phyloP scores from a whole-genome alignment of 164 flowering plant species.

The Santalum album region DNA sequence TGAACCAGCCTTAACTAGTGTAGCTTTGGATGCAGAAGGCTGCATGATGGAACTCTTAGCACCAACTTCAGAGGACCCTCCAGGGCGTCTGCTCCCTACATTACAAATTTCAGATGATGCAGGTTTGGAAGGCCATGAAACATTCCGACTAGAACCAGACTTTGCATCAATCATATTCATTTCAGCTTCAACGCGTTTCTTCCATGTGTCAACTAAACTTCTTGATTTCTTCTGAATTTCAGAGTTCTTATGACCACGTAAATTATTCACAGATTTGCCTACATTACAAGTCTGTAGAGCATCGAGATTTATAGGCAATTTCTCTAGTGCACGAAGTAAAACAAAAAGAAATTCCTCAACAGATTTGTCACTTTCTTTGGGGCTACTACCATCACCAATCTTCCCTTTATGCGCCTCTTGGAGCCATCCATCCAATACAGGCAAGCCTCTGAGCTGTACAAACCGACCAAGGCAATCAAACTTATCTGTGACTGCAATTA shows the following conservation, averaged over 20 bases:
- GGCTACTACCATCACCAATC: constrained; percentile 50
- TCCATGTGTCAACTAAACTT: constrained; percentile 9
- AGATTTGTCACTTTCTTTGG: constrained; percentile 58
- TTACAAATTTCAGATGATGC: constrained; percentile 47
- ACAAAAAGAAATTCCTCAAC: constrained; percentile 79
- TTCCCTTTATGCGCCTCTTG: constrained; percentile 85
- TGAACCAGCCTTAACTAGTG: constrained; percentile 30
- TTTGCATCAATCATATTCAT: constrained; percentile 77
- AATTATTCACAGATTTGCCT: constrained; percentile 65
- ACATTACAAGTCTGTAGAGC: constrained; percentile 76
- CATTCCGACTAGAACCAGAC: constrained; percentile 52
- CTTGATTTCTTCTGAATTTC: constrained; percentile 64
- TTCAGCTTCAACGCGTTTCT: constrained; percentile 31
- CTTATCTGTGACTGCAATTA: constrained; percentile 65
- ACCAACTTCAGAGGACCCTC: constrained; percentile 45
- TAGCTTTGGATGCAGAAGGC: constrained; percentile 41
- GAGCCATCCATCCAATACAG: constrained; percentile 87
- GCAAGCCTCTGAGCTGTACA: constrained; percentile 74
- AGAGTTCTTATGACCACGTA: constrained; percentile 45
- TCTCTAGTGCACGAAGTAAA: constrained; percentile 85
- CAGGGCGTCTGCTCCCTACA: constrained; percentile 41
- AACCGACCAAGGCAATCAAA: constrained; percentile 70
- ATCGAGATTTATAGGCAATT: constrained; percentile 77
- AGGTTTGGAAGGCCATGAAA: constrained; percentile 53
- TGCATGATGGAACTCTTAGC: constrained; percentile 45